phyloP scores from a whole-genome alignment of 257 asterid species.

The Perilla frutescens region DNA sequence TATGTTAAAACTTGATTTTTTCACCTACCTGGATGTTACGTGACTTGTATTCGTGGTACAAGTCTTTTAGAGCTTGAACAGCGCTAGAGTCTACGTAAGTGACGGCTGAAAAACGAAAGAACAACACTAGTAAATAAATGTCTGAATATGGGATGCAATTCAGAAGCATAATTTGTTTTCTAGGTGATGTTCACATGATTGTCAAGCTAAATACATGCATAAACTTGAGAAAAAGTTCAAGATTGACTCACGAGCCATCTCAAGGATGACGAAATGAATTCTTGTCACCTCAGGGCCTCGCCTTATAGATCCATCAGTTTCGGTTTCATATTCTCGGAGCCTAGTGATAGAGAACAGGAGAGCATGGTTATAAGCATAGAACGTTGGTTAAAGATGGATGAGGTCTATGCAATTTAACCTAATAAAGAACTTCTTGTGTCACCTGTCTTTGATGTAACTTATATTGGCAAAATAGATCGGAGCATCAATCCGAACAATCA shows the following conservation, averaged over 20 bases:
- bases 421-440: slow-evolving; percentile 26
- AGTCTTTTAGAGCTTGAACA: slow-evolving; percentile 87
- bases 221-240: slow-evolving; percentile 23
- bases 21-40: slow-evolving; percentile 83
- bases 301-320: slow-evolving; percentile 54
- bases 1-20: neutral
- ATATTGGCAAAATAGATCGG: slow-evolving; percentile 96
- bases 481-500: slow-evolving; percentile 93
- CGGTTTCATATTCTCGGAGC: slow-evolving; percentile 91
- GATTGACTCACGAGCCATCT: slow-evolving; percentile 95
- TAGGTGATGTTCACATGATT: neutral
- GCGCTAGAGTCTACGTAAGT: slow-evolving; percentile 97
- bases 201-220: neutral
- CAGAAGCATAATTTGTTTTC: neutral
- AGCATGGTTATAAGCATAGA: neutral
- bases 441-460: slow-evolving; percentile 96
- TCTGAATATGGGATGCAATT: slow-evolving; percentile 5
- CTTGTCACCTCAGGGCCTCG: slow-evolving; percentile 92
- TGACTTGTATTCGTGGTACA: slow-evolving; percentile 82
- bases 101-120: slow-evolving; percentile 65
- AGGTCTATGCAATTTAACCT: slow-evolving; percentile 10
- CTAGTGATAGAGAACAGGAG: slow-evolving; percentile 47
- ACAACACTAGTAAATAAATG: neutral
- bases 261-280: slow-evolving; percentile 79
- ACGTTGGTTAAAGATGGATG: neutral